Evolutionary conservation across 768 basidiomycete genomes (phyloP).

Genomic region (Tubosaeta sp.): DNA sequence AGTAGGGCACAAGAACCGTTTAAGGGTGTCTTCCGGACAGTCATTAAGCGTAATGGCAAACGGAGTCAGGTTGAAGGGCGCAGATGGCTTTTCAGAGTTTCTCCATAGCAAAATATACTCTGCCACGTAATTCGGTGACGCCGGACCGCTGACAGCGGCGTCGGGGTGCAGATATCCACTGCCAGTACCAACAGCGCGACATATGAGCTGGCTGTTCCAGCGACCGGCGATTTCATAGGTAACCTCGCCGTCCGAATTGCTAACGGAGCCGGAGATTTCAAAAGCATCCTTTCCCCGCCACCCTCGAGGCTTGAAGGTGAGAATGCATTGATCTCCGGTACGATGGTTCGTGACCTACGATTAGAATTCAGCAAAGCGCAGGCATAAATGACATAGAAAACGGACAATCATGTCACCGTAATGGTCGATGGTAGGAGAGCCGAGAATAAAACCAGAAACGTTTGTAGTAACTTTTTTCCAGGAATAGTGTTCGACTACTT

Average conservation of each 20-base stretch:
- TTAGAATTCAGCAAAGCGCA: slow-evolving; percentile 1
- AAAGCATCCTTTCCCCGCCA: slow-evolving; percentile 91
- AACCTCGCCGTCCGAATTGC: slow-evolving; percentile 57
- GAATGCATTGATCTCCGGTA: slow-evolving; percentile 78
- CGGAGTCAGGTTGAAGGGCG: slow-evolving; percentile 94
- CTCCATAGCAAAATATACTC: slow-evolving; percentile 89
- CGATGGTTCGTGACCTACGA: slow-evolving; percentile 77
- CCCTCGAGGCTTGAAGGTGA: slow-evolving; percentile 95
- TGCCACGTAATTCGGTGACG: slow-evolving; percentile 43
- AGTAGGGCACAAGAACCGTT: slow-evolving; percentile 76
- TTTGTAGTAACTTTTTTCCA: slow-evolving; percentile 95
- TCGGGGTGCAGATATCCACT: slow-evolving; percentile 69
- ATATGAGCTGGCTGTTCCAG: slow-evolving; percentile 94
- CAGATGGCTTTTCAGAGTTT: slow-evolving; percentile 77
- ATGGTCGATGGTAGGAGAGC: slow-evolving; percentile 83
- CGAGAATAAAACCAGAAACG: slow-evolving; percentile 90
- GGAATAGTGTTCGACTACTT: slow-evolving; percentile 84
- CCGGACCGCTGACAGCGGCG: slow-evolving; percentile 46
- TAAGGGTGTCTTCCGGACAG: slow-evolving; percentile 65
- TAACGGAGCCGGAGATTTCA: slow-evolving; percentile 86
- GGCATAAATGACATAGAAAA: slow-evolving; percentile 14
- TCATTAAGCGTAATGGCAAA: slow-evolving; percentile 93
- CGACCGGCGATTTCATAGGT: slow-evolving; percentile 90
- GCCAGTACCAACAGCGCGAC: slow-evolving; percentile 63
- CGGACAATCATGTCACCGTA: slow-evolving; percentile 92